These are phyloP conservation scores for Blastobotrys muscicola DNA, from an alignment of 805 yeast genomes.

Conservation along the genomic window DNA sequence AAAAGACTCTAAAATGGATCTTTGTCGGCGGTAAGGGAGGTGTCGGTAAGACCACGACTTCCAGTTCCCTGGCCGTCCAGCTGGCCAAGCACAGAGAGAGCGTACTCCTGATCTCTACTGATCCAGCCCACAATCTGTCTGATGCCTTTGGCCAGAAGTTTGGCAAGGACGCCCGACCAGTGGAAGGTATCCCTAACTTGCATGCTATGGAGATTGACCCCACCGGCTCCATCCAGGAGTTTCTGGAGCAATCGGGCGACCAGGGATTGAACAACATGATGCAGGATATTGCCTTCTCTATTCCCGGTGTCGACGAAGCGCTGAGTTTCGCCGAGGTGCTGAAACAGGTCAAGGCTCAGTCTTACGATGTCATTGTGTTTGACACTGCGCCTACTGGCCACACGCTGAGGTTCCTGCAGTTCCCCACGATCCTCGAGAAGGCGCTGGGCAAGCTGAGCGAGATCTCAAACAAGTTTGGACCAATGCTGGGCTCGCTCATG, in stretches of 20 bases:
- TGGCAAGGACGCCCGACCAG: conserved; percentile 92
- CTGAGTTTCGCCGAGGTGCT: conserved; percentile 95
- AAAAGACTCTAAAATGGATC: conserved; percentile 72
- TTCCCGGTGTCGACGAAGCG: conserved; percentile 98
- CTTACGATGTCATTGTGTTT: conserved; percentile 82
- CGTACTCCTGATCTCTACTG: conserved; percentile 86
- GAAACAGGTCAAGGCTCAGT: conserved; percentile 79
- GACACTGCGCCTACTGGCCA: conserved; percentile 99
- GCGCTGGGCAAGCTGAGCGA: conserved; percentile 81
- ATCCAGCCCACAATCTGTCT: conserved; percentile 95
- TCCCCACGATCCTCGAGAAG: conserved; percentile 87
- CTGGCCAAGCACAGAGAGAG: conserved; percentile 77
- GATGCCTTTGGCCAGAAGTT: conserved; percentile 98
- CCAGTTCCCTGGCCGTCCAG: conserved; percentile 91
- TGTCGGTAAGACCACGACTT: conserved; percentile 97
- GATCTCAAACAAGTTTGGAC: conserved; percentile 79
- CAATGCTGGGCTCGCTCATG: conserved; percentile 71
- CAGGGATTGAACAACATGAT: conserved; percentile 56
- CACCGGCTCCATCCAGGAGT: conserved; percentile 82
- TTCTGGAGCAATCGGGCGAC: conserved; percentile 39
- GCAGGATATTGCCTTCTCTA: conserved; percentile 87
- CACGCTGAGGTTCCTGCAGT: conserved; percentile 86
- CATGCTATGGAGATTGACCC: conserved; percentile 99
- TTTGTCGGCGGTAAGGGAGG: conserved; percentile 99
- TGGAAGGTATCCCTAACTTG: conserved; percentile 78